Conservation (phyloP, 2,329 filamentous ascomycete genomes). For the Apiospora kogelbergensis region DNA sequence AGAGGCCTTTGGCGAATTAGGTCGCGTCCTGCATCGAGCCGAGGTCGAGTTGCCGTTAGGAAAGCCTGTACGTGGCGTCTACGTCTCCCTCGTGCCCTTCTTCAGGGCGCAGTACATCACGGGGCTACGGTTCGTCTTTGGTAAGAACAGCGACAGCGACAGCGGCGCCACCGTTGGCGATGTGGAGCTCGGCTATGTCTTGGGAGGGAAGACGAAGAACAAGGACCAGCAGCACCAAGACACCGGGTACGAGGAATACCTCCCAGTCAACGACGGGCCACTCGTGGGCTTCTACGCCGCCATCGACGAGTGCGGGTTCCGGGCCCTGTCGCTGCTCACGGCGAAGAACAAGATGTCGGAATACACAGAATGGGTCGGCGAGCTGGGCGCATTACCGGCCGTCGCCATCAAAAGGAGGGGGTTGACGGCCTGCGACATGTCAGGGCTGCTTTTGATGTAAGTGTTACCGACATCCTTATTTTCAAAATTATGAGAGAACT, state of each 20-base stretch:
- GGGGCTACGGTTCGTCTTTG: constrained; percentile 22
- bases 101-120: constrained; percentile 23
- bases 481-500: neutral
- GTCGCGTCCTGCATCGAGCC: constrained; percentile 14
- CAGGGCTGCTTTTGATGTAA: constrained; percentile 25
- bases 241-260: constrained; percentile 15
- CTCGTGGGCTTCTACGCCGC: constrained; percentile 23
- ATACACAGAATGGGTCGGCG: constrained; percentile 22
- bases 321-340: constrained; percentile 20
- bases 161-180: constrained; percentile 7
- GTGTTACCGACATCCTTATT: neutral
- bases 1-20: constrained; percentile 17
- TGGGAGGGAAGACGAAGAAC: constrained; percentile 15
- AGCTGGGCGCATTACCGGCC: constrained; percentile 12
- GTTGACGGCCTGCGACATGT: constrained; percentile 15
- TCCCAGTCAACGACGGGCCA: constrained; percentile 17
- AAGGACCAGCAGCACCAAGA: neutral
- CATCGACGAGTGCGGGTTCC: constrained; percentile 22
- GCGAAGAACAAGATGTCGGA: constrained; percentile 18
- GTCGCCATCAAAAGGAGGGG: constrained; percentile 14
- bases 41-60: constrained; percentile 19
- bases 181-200: constrained; percentile 24
- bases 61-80: constrained; percentile 15
- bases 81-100: constrained; percentile 23
- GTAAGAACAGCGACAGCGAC: neutral